Evolutionary conservation across 192 early-diverging fungal species (phyloP).

Genomic region (Glomus cerebriforme): DNA sequence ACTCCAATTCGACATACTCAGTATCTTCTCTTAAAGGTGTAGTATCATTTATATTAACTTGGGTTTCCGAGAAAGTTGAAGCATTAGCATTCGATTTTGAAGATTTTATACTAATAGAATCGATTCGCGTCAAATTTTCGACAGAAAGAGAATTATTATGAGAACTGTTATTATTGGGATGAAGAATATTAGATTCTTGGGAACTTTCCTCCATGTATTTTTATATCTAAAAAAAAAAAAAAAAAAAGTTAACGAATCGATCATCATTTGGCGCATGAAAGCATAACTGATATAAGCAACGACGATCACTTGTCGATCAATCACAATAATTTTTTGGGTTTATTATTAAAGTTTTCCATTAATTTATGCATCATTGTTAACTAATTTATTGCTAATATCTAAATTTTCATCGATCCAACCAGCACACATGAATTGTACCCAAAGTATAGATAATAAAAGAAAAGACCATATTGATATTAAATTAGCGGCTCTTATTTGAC

Average conservation of each 20-base stretch:
- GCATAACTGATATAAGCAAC: too few relatives aligned
- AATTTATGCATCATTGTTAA: too few relatives aligned
- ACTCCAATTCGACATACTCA: slow-evolving; percentile 14
- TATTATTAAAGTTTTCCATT: too few relatives aligned
- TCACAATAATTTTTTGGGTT: too few relatives aligned
- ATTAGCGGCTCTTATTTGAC: background rate
- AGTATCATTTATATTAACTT: background rate
- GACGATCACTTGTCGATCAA: too few relatives aligned
- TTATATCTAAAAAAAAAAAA: too few relatives aligned
- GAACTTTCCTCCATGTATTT: background rate
- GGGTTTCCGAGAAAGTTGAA: background rate
- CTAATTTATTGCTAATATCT: background rate
- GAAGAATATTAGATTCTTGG: background rate
- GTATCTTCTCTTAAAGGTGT: background rate
- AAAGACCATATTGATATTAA: background rate
- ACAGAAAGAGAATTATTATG: background rate
- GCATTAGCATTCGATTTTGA: background rate
- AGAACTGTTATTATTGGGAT: background rate
- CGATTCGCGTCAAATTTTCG: too few relatives aligned
- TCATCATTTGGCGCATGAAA: too few relatives aligned
- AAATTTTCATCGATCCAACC: background rate
- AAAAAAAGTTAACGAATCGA: too few relatives aligned
- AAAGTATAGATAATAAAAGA: background rate
- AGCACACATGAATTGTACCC: background rate
- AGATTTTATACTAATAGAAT: background rate